Conservation (phyloP, 768 basidiomycete species). For the Lactifluus hygrophoroides region DNA sequence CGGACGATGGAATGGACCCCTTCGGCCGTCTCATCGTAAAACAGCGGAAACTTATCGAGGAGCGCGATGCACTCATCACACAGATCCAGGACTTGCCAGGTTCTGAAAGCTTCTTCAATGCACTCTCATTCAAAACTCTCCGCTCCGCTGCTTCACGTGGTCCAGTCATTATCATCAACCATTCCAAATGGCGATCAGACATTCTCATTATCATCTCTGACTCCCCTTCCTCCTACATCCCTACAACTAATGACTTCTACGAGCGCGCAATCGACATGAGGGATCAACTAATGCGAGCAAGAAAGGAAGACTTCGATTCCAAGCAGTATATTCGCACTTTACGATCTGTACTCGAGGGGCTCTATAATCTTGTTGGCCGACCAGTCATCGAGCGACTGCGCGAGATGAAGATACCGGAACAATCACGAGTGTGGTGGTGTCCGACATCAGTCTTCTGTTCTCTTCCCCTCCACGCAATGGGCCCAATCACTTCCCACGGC, state of each 20-base stretch:
- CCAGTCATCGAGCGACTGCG: slow-evolving; percentile 1
- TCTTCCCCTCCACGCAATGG: slow-evolving; percentile 9
- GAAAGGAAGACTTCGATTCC: not conserved
- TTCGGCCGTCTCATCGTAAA: not conserved
- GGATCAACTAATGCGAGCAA: not conserved
- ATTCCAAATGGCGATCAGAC: not conserved
- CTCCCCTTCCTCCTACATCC: slow-evolving; percentile 45
- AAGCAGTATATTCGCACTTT: not conserved
- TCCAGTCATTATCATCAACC: not conserved
- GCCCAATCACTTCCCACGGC: not conserved
- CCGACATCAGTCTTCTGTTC: slow-evolving; percentile 8
- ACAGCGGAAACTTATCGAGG: not conserved
- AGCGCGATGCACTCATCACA: not conserved
- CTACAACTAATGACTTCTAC: not conserved
- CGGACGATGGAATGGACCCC: too few relatives aligned
- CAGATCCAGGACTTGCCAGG: not conserved
- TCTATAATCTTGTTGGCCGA: slow-evolving; percentile 3
- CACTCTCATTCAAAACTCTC: not conserved
- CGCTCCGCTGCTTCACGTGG: not conserved
- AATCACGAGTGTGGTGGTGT: slow-evolving; percentile 16
- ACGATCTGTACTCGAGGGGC: not conserved
- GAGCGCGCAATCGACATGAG: not conserved
- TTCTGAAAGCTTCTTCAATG: not conserved
- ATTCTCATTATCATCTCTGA: slow-evolving; percentile 20
- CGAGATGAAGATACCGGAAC: not conserved